Percentiles rank a stretch among this genome's conserved stretches.
phyloP scores from a whole-genome alignment of 495 filamentous ascomycete species.

The Polyplosphaeria fusca region DNA sequence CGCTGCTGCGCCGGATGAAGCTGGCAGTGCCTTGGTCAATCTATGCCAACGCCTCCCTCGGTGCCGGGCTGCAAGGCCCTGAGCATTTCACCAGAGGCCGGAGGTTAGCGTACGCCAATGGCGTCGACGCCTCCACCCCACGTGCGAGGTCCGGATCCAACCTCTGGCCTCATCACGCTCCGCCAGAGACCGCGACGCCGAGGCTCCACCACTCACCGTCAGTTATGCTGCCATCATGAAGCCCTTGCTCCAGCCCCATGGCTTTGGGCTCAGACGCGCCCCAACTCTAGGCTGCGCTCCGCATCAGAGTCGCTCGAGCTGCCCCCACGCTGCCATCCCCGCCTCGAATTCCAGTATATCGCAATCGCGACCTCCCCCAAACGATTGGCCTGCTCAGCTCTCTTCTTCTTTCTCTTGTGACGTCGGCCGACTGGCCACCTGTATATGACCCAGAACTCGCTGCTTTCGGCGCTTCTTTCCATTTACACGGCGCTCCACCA shows the following conservation, averaged over 20 bases:
- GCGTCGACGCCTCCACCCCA: constrained; percentile 12
- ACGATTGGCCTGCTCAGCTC: too few species aligned
- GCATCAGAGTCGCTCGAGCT: neutral
- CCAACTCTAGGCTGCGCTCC: constrained; percentile 1
- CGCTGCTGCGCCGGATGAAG: too few species aligned
- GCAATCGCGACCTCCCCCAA: constrained; percentile 5
- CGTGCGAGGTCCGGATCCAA: constrained; percentile 3
- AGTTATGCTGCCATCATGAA: constrained; percentile 1
- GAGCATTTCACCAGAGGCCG: too few species aligned
- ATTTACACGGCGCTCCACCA: neutral
- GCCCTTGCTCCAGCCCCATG: constrained; percentile 11
- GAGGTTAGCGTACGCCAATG: constrained; percentile 19
- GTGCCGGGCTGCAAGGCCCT: too few species aligned
- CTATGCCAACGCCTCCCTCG: too few species aligned
- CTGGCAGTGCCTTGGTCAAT: too few species aligned
- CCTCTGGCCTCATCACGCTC: neutral
- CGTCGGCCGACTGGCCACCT: neutral
- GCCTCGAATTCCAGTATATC: constrained; percentile 8
- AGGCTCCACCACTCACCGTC: constrained; percentile 10
- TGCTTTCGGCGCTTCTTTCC: neutral
- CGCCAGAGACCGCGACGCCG: neutral
- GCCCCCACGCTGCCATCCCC: constrained; percentile 10
- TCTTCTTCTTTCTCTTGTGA: neutral
- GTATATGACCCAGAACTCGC: neutral
- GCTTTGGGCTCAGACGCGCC: constrained; percentile 11